Percentiles rank a stretch among this genome's conserved stretches.
phyloP scores from a whole-genome alignment of 164 flowering plant species.

The Brasenia schreberi region DNA sequence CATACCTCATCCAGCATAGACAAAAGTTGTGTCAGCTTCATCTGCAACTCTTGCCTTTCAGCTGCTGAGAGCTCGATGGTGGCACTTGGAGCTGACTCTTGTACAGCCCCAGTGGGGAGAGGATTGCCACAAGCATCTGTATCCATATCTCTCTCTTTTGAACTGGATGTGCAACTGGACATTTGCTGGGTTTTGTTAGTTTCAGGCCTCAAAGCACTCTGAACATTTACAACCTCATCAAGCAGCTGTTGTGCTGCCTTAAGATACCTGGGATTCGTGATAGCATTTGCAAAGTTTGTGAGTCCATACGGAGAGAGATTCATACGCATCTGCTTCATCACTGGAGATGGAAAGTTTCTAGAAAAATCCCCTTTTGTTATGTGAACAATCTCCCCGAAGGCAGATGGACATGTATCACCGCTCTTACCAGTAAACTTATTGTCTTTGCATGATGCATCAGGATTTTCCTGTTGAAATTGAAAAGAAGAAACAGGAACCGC shows the following conservation, averaged over 20 bases:
- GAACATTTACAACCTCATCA: slow-evolving; percentile 72
- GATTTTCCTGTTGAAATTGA: slow-evolving; percentile 26
- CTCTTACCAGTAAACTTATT: background rate
- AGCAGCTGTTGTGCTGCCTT: slow-evolving; percentile 69
- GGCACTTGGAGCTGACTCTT: slow-evolving; percentile 24
- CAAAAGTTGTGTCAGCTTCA: slow-evolving; percentile 58
- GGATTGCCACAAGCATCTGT: slow-evolving; percentile 8
- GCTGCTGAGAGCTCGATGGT: slow-evolving; percentile 40
- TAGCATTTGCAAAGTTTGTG: slow-evolving; percentile 17
- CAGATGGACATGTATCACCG: background rate
- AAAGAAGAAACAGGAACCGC: slow-evolving; percentile 26
- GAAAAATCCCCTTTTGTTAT: slow-evolving; percentile 18
- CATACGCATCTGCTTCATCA: slow-evolving; percentile 15
- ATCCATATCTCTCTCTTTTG: slow-evolving; percentile 27
- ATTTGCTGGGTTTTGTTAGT: slow-evolving; percentile 19
- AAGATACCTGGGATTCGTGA: slow-evolving; percentile 50
- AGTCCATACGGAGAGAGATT: slow-evolving; percentile 19
- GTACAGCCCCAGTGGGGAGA: slow-evolving; percentile 18
- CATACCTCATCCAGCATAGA: slow-evolving; percentile 81
- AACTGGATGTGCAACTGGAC: slow-evolving; percentile 14
- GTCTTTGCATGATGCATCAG: slow-evolving; percentile 11
- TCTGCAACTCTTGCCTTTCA: slow-evolving; percentile 60
- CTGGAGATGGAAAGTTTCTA: slow-evolving; percentile 13
- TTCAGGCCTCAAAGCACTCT: slow-evolving; percentile 38
- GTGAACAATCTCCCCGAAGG: slow-evolving; percentile 5